Base-by-base conservation (phyloP, 495 filamentous ascomycete species). In the Penicillium robsamsonii region DNA sequence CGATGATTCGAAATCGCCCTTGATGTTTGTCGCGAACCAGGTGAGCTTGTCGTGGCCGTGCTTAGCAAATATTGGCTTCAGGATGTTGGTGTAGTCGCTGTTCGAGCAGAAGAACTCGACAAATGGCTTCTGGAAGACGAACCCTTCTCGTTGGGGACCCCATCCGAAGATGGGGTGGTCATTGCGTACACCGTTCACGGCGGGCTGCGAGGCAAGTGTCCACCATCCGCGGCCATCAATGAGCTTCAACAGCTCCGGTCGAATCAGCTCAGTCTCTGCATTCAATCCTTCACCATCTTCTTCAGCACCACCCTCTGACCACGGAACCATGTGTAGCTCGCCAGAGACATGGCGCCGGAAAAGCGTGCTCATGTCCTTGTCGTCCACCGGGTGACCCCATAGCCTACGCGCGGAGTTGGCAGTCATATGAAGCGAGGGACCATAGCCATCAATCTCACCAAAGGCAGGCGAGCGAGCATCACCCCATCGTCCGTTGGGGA, bases 111-210 rank as follows among this genome's bases (percentile, higher is more conserved):
- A 97, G 75, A 97, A 90, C 71, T 98, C 94, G 38, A 98, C 91
- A 68, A 98, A 98, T 0, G 94, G 87, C 72, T 98, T 98, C 64
- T 98, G 94, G 78, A 96, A 98, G 48, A 97, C 91, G 70, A 95
- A 97, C 3, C 94, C 94, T 37, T 78, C 73, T 59, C 91, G 85
- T 40, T 82, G 84, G 0, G 94, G 94, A 12, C 94, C 94, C 94
- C 94, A 98, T 54, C 94, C 94, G 69, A 96, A 96, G 50, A 88
- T 78, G n/a, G 78, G 70, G 69, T 98, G 84, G 52, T 81, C 81
- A 55, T 86, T 91, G 37, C 79, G 81, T 6, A 91, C 71, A 31
- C 91, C 91, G 64, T 97, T 93, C 24, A 96, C 90, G 31, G 94
- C 91, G 24, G 94, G 94, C 66, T 98, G 94, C n/a, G 89, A 94